These are phyloP conservation scores for Solanum hybrid DNA, from an alignment of 305 asterid species.

Conservation along the genomic window DNA sequence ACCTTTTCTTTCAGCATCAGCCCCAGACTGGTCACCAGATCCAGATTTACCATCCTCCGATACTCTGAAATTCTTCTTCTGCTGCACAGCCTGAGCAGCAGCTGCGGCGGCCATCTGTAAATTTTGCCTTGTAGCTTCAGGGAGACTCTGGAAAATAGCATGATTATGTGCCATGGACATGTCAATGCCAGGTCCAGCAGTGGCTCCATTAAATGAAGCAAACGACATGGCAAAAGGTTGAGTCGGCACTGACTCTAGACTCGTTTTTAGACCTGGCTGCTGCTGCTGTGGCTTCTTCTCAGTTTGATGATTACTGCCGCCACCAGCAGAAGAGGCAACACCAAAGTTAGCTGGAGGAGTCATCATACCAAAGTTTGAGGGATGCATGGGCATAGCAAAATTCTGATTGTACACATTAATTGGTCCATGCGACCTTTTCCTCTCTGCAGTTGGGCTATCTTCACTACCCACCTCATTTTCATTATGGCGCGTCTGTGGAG, in stretches of 20 bases:
- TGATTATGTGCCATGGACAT: constrained; percentile 62
- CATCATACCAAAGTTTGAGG: constrained; percentile 60
- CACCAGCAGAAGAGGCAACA: constrained; percentile 10
- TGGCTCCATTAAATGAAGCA: constrained; percentile 47
- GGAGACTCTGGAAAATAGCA: constrained; percentile 51
- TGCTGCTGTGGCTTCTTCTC: constrained; percentile 26
- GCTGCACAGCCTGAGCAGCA: constrained; percentile 37
- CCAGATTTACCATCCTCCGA: constrained; percentile 54
- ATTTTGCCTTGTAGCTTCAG: constrained; percentile 59
- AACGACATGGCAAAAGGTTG: constrained; percentile 80
- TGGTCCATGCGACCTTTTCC: constrained; percentile 48
- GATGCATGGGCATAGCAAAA: constrained; percentile 58
- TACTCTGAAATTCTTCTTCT: constrained; percentile 39
- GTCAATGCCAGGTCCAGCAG: constrained; percentile 41
- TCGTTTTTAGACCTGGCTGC: constrained; percentile 33
- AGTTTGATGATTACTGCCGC: constrained; percentile 15
- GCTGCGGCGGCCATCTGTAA: constrained; percentile 19
- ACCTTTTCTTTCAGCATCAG: constrained; percentile 62
- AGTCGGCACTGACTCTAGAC: constrained; percentile 45
- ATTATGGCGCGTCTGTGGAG: constrained; percentile 31
- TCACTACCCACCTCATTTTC: constrained; percentile 54
- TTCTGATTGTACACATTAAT: constrained; percentile 60
- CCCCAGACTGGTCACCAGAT: constrained; percentile 32
- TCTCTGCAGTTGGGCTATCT: constrained; percentile 57
- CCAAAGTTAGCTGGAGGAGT: constrained; percentile 42